A percentile compares a stretch with the other conserved stretches of the same genome.
Conservation (phyloP, 139 green algal genomes). For the Limnomonas spitsbergensis region DNA sequence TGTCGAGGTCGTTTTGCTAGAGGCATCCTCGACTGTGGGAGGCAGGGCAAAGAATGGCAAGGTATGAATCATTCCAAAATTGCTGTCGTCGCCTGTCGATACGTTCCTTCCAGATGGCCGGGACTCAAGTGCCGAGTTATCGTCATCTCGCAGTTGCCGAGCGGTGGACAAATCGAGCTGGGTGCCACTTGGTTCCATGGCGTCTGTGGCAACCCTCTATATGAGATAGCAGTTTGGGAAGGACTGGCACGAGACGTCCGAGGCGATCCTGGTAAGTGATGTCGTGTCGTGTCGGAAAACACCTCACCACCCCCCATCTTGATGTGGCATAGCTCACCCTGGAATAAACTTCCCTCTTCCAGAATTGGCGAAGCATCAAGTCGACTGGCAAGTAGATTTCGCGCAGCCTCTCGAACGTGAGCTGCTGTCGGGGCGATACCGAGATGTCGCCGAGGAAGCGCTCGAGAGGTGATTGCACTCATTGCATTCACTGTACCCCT, state of each 20-base stretch:
- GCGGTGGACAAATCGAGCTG: conserved; percentile 28
- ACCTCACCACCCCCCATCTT: too few relatives aligned
- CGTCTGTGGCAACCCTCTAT: conserved; percentile 38
- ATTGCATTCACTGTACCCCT: too few relatives aligned
- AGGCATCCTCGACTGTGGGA: conserved; percentile 20
- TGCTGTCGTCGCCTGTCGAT: too few relatives aligned
- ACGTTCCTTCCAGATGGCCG: too few relatives aligned
- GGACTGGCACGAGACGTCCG: conserved; percentile 15
- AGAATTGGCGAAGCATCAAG: conserved; percentile 14
- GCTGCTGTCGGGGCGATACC: not conserved
- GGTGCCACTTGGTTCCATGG: conserved; percentile 48
- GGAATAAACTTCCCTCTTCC: too few relatives aligned
- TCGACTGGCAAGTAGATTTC: conserved; percentile 27
- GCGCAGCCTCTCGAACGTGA: not conserved
- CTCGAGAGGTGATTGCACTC: conserved; percentile 14
- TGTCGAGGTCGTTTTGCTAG: conserved; percentile 28
- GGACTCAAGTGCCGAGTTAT: too few relatives aligned
- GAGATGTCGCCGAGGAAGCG: not conserved
- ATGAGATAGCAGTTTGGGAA: conserved; percentile 37
- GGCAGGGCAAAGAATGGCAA: conserved; percentile 15
- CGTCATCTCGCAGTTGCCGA: conserved; percentile 34
- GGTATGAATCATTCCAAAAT: too few relatives aligned
- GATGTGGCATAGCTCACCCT: too few relatives aligned
- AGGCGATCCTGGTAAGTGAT: conserved; percentile 8
- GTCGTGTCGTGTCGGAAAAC: too few relatives aligned